Conservation (phyloP, 1,284 basidiomycete species). For the Tetrapyrgos nigripes region DNA sequence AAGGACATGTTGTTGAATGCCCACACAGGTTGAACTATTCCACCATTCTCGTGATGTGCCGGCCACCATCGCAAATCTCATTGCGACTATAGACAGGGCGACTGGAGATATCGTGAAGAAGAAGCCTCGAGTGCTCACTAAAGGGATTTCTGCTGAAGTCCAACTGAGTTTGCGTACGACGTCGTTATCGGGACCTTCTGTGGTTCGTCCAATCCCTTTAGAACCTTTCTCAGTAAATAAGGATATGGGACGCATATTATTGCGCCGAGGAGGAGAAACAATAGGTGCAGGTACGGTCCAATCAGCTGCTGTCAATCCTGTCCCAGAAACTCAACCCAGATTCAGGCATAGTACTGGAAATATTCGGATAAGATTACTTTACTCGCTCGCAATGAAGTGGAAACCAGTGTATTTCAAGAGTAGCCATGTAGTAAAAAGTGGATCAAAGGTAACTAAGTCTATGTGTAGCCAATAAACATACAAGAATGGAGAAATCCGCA, state of each 20-base stretch:
- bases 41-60: slow-evolving; percentile 95
- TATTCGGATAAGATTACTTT: slow-evolving; percentile 6
- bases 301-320: not conserved
- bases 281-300: slow-evolving; percentile 82
- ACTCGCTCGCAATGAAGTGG: not conserved
- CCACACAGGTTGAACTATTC: slow-evolving; percentile 94
- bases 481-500: not conserved
- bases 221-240: slow-evolving; percentile 93
- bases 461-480: not conserved
- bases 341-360: slow-evolving; percentile 14
- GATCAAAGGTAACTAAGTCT: not conserved
- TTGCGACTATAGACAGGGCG: slow-evolving; percentile 79
- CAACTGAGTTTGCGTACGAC: slow-evolving; percentile 77
- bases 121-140: slow-evolving; percentile 88
- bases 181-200: slow-evolving; percentile 53
- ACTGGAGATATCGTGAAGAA: slow-evolving; percentile 79
- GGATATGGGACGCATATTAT: slow-evolving; percentile 93
- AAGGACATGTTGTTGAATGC: not conserved
- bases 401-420: not conserved
- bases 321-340: not conserved
- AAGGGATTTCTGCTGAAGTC: slow-evolving; percentile 85
- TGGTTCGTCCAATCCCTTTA: slow-evolving; percentile 74
- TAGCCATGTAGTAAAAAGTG: not conserved
- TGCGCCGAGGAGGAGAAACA: slow-evolving; percentile 92
- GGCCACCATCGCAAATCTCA: slow-evolving; percentile 83